Percentiles rank a stretch among this genome's conserved stretches.
Conservation (phyloP, 495 filamentous ascomycete genomes). For the Trichocladium uniseriatum region DNA sequence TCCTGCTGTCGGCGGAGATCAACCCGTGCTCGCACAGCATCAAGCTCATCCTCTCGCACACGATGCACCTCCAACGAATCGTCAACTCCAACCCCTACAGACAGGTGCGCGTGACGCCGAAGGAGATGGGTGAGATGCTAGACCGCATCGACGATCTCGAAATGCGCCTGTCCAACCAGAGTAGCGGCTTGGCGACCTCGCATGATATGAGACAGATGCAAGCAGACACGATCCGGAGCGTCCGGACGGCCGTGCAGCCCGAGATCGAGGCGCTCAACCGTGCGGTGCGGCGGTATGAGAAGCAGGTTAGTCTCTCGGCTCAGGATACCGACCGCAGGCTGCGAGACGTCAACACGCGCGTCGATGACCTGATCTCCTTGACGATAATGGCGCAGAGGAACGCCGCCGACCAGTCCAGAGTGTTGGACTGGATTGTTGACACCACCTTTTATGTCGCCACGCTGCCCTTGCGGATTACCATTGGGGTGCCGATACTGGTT, state of each 20-base stretch:
- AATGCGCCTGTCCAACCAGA: constrained; percentile 28
- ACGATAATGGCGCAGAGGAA: constrained; percentile 58
- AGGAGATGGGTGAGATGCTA: constrained; percentile 47
- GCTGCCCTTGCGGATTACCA: not conserved
- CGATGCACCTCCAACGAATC: constrained; percentile 71
- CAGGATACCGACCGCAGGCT: constrained; percentile 70
- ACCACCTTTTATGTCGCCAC: not conserved
- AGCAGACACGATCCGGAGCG: constrained; percentile 44
- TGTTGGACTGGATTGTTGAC: constrained; percentile 19
- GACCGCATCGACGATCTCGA: constrained; percentile 65
- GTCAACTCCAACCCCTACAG: constrained; percentile 47
- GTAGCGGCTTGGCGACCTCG: no score
- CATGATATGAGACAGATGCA: constrained; percentile 16
- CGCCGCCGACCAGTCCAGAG: constrained; percentile 1
- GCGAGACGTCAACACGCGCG: constrained; percentile 53
- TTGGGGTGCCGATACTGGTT: not conserved
- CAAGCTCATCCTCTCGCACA: constrained; percentile 67
- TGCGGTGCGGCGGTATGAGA: constrained; percentile 90
- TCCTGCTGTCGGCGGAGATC: constrained; percentile 79
- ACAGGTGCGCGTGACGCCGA: constrained; percentile 30
- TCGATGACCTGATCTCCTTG: constrained; percentile 70
- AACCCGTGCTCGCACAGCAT: constrained; percentile 72
- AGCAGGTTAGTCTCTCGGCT: constrained; percentile 61
- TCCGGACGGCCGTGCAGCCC: constrained; percentile 58
- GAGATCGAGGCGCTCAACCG: constrained; percentile 85